Conservation (phyloP, 2,329 filamentous ascomycete genomes). For the Colletotrichum higginsianum region DNA sequence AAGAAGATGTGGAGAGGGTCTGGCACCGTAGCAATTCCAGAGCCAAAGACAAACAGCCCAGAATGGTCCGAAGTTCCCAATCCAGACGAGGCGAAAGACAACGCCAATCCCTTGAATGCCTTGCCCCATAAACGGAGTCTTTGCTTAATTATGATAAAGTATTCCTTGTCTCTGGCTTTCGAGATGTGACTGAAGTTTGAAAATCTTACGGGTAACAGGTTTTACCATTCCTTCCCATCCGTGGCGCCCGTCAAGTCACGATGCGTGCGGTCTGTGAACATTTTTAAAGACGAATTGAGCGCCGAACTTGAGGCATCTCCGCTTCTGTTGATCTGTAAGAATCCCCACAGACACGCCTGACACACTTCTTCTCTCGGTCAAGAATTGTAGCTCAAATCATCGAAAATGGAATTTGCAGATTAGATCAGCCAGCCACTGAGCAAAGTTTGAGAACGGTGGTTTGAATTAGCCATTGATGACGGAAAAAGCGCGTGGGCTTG, state of each 20-base stretch:
- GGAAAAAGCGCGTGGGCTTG: neutral
- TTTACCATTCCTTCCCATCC: neutral
- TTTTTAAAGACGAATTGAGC: neutral
- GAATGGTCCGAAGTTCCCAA: neutral
- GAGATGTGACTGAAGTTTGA: neutral
- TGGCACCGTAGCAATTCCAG: neutral
- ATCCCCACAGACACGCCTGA: neutral
- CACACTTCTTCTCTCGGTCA: neutral
- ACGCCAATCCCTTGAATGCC: neutral
- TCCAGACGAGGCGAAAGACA: neutral
- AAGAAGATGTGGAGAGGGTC: neutral
- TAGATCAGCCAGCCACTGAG: conserved; percentile 11
- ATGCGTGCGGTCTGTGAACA: neutral
- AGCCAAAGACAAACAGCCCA: neutral
- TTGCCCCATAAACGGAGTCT: neutral
- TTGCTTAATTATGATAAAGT: neutral
- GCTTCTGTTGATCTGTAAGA: neutral
- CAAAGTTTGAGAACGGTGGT: neutral
- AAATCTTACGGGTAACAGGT: too few relatives aligned
- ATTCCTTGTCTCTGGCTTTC: neutral
- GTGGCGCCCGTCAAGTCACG: neutral
- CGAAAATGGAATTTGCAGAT: too few relatives aligned
- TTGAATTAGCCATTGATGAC: neutral
- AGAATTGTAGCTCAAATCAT: neutral
- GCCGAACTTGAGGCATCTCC: neutral